Evolutionary conservation across 2,329 filamentous ascomycete species (phyloP).

Genomic region (Clathrospora elynae): DNA sequence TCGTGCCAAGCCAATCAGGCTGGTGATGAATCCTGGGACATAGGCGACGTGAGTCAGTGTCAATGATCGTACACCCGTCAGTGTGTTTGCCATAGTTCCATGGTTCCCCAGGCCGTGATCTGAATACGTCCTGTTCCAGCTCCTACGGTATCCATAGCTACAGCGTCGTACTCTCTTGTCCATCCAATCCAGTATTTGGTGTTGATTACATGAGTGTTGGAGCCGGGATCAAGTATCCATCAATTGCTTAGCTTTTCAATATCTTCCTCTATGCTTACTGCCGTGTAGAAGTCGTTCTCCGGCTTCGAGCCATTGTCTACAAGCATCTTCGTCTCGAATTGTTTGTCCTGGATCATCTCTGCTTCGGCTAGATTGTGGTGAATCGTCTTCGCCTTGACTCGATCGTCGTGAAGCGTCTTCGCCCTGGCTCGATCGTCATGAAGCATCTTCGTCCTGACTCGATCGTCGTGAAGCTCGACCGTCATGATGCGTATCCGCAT

Average conservation of each 20-base stretch:
- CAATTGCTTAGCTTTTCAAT: not conserved
- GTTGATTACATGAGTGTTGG: not conserved
- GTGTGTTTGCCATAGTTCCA: constrained; percentile 1
- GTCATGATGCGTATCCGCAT: not conserved
- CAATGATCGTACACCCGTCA: not conserved
- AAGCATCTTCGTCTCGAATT: not conserved
- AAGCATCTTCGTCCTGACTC: too few relatives aligned
- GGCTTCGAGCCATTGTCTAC: not conserved
- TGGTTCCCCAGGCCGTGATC: constrained; percentile 1
- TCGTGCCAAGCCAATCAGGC: constrained; percentile 1
- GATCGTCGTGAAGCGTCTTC: not conserved
- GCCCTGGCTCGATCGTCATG: too few relatives aligned
- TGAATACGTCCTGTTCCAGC: constrained; percentile 1
- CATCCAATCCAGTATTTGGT: not conserved
- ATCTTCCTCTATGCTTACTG: not conserved
- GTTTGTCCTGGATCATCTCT: not conserved
- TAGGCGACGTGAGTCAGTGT: not conserved
- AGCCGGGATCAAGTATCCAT: constrained; percentile 1
- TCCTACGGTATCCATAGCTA: not conserved
- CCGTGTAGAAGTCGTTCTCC: not conserved
- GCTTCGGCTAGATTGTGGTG: too few relatives aligned
- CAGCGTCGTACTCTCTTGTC: not conserved
- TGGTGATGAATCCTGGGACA: not conserved
- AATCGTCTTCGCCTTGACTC: too few relatives aligned
- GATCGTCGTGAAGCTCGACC: not conserved